Conservation (phyloP, 1,284 basidiomycete species). For the Microbotryum violaceum region DNA sequence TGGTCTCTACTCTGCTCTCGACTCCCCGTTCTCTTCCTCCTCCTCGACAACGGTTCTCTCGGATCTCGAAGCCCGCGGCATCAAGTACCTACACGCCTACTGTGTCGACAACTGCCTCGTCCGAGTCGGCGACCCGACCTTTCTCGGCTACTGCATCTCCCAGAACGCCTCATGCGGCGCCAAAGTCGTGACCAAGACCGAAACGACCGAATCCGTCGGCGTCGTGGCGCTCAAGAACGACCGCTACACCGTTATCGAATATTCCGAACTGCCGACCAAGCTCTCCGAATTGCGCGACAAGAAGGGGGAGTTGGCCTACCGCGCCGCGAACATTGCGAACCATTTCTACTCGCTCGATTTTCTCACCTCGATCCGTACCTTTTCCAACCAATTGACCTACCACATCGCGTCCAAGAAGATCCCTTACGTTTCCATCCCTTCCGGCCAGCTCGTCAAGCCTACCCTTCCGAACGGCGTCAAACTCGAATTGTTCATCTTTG, state of each 20-base stretch:
- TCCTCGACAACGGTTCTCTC: slow-evolving; percentile 67
- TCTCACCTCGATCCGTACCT: slow-evolving; percentile 68
- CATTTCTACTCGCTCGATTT: slow-evolving; percentile 94
- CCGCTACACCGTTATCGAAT: slow-evolving; percentile 90
- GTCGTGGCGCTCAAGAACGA: slow-evolving; percentile 77
- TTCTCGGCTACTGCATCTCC: slow-evolving; percentile 84
- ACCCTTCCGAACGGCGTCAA: slow-evolving; percentile 96
- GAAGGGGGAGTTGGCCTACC: slow-evolving; percentile 71
- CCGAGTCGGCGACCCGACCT: slow-evolving; percentile 90
- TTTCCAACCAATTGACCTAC: slow-evolving; percentile 82
- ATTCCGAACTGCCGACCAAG: slow-evolving; percentile 85
- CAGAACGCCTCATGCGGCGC: slow-evolving; percentile 83
- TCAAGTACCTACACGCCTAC: slow-evolving; percentile 89
- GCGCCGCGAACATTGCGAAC: slow-evolving; percentile 95
- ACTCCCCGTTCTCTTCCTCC: slow-evolving; percentile 53
- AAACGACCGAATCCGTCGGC: slow-evolving; percentile 85
- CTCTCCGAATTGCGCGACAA: slow-evolving; percentile 66
- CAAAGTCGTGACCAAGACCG: slow-evolving; percentile 88
- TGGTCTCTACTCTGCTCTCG: slow-evolving; percentile 88
- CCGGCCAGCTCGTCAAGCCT: slow-evolving; percentile 65
- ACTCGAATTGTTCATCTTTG: slow-evolving; percentile 96
- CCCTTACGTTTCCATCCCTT: slow-evolving; percentile 63
- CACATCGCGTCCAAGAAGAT: slow-evolving; percentile 99
- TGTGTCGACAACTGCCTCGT: slow-evolving; percentile 99
- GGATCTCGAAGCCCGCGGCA: slow-evolving; percentile 67